Conservation (phyloP, 768 basidiomycete species). For the Macrolepiota dolichaula region DNA sequence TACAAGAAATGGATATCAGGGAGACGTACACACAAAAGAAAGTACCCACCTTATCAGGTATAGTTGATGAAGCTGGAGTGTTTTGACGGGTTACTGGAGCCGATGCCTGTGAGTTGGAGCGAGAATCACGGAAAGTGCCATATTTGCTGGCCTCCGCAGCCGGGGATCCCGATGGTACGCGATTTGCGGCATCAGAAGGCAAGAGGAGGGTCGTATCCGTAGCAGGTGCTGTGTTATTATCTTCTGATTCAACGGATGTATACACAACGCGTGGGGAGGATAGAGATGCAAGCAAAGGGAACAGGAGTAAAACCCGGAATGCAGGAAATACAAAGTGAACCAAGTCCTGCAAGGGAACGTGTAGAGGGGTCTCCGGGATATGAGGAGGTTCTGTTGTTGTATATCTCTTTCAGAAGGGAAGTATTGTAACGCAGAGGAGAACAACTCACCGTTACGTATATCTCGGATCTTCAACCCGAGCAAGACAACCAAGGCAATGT, state of each 20-base stretch:
- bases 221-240: slow-evolving; percentile 33
- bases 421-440: slow-evolving; percentile 10
- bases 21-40: background rate
- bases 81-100: slow-evolving; percentile 52
- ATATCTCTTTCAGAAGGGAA: slow-evolving; percentile 13
- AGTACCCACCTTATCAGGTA: slow-evolving; percentile 36
- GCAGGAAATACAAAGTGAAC: slow-evolving; percentile 51
- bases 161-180: slow-evolving; percentile 48
- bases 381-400: slow-evolving; percentile 19
- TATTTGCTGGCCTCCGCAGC: slow-evolving; percentile 55
- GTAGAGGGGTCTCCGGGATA: slow-evolving; percentile 25
- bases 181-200: slow-evolving; percentile 42
- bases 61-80: slow-evolving; percentile 42
- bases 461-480: slow-evolving; percentile 39
- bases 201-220: slow-evolving; percentile 55
- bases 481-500: slow-evolving; percentile 57
- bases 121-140: slow-evolving; percentile 63
- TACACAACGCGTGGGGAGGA: slow-evolving; percentile 65
- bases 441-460: slow-evolving; percentile 28
- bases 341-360: slow-evolving; percentile 25
- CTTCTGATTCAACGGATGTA: slow-evolving; percentile 42
- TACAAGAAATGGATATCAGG: slow-evolving; percentile 18
- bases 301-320: slow-evolving; percentile 61
- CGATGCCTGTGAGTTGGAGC: slow-evolving; percentile 49
- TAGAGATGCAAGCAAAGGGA: slow-evolving; percentile 59